A percentile compares a stretch with the other conserved stretches of the same genome.
phyloP scores from a whole-genome alignment of 345 rosid genomes.

The Xanthoceras sorbifolium region DNA sequence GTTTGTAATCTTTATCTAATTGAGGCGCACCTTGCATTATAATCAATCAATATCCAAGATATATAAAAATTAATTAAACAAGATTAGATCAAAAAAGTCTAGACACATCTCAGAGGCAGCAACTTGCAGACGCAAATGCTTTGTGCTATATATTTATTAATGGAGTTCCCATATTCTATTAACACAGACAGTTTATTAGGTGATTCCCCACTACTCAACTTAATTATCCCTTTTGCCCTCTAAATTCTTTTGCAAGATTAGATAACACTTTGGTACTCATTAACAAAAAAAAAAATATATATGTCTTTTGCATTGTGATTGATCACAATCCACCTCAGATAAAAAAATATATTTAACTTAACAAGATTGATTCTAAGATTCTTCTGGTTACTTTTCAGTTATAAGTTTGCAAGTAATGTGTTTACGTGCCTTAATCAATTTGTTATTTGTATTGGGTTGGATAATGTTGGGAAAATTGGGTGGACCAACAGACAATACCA shows the following conservation, averaged over 20 bases:
- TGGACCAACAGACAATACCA: no score
- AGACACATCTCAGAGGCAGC: constrained; percentile 42
- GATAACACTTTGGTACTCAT: constrained; percentile 2
- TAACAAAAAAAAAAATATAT: background rate
- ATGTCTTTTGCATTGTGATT: background rate
- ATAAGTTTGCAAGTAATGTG: background rate
- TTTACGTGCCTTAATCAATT: background rate
- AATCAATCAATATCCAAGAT: constrained; percentile 4
- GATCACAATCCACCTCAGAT: background rate
- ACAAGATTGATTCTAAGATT: no score
- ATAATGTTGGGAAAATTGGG: no score
- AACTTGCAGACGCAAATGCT: constrained; percentile 42
- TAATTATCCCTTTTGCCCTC: constrained; percentile 16
- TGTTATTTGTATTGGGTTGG: background rate
- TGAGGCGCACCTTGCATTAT: constrained; percentile 27
- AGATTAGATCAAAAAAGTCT: constrained; percentile 38
- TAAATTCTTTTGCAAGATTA: constrained; percentile 13
- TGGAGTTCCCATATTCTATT: constrained; percentile 28
- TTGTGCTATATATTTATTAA: constrained; percentile 14
- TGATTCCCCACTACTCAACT: constrained; percentile 42
- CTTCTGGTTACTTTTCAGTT: background rate
- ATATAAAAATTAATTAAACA: constrained; percentile 13
- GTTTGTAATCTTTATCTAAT: constrained; percentile 17
- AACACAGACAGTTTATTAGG: constrained; percentile 31
- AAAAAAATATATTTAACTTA: no score